Conservation (phyloP, 129 eudicot genomes). For the Ambrosia trifida region DNA sequence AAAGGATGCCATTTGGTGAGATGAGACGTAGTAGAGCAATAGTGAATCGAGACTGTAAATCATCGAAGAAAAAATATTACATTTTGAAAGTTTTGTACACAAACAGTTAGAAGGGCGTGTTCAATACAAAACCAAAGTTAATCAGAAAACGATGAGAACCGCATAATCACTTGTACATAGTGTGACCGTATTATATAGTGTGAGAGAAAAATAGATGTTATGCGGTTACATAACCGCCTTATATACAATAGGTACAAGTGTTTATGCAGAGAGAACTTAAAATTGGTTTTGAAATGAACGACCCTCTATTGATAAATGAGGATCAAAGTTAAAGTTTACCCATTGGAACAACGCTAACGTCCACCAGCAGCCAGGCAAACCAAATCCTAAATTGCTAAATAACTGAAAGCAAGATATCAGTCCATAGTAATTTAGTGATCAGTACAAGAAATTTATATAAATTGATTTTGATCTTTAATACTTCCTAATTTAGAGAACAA, state of each 20-base stretch:
- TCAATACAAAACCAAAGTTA: background rate
- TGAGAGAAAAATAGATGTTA: background rate
- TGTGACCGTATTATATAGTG: background rate
- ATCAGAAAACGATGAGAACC: background rate
- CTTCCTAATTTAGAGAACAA: background rate
- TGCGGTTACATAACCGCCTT: background rate
- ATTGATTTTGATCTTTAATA: slow-evolving; percentile 4
- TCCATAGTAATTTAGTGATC: background rate
- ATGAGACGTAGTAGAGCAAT: slow-evolving; percentile 68
- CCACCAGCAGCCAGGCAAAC: slow-evolving; percentile 90
- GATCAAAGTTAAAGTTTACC: slow-evolving; percentile 42
- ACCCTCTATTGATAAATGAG: background rate
- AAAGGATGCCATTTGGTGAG: slow-evolving; percentile 63
- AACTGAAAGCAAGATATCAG: slow-evolving; percentile 42
- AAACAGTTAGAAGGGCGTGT: background rate
- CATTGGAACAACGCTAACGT: slow-evolving; percentile 87
- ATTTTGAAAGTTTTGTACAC: no score
- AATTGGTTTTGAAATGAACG: background rate
- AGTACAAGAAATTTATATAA: background rate
- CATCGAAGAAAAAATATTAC: background rate
- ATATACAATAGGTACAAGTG: background rate
- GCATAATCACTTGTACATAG: background rate
- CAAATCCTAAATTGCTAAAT: slow-evolving; percentile 61
- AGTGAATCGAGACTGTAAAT: slow-evolving; percentile 65
- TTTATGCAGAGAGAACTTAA: background rate